A percentile compares a stretch with the other conserved stretches of the same genome.
phyloP scores from a whole-genome alignment of 208 protist genomes.

The Acanthamoeba culbertsoni region DNA sequence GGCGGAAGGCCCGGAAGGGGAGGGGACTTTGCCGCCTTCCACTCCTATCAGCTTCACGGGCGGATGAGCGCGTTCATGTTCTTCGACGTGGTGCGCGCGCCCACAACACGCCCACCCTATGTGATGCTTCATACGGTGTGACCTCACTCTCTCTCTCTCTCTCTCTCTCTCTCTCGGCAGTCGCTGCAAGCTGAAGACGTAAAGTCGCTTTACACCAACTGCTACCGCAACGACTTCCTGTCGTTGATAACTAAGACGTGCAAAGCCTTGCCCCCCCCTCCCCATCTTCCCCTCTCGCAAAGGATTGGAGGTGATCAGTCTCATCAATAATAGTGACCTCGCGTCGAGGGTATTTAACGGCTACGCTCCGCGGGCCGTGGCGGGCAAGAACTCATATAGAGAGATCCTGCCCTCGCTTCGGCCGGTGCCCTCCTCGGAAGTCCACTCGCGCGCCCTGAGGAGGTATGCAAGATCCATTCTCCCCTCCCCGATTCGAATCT shows the following conservation, averaged over 20 bases:
- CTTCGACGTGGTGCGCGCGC: background rate
- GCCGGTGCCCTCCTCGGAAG: background rate
- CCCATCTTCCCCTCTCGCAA: background rate
- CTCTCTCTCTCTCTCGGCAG: background rate
- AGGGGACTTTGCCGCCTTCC: slow-evolving; percentile 10
- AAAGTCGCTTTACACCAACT: background rate
- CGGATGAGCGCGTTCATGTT: slow-evolving; percentile 38
- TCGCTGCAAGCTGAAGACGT: background rate
- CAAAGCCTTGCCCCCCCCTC: background rate
- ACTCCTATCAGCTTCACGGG: slow-evolving; percentile 11
- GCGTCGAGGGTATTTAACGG: background rate
- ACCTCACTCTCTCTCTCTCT: background rate
- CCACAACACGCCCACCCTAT: background rate
- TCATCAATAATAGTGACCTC: background rate
- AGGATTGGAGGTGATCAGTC: background rate
- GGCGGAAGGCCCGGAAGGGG: background rate
- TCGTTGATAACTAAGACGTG: slow-evolving; percentile 41
- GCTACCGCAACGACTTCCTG: slow-evolving; percentile 50
- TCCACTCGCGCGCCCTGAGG: background rate
- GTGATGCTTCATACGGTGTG: background rate
- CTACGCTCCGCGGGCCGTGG: background rate
- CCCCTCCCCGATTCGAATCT: too few relatives aligned
- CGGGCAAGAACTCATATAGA: background rate
- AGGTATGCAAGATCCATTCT: background rate
- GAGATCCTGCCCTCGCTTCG: background rate